These are phyloP conservation scores for Avena insularis DNA, from an alignment of 176 grass and related monocot species.

Conservation along the genomic window DNA sequence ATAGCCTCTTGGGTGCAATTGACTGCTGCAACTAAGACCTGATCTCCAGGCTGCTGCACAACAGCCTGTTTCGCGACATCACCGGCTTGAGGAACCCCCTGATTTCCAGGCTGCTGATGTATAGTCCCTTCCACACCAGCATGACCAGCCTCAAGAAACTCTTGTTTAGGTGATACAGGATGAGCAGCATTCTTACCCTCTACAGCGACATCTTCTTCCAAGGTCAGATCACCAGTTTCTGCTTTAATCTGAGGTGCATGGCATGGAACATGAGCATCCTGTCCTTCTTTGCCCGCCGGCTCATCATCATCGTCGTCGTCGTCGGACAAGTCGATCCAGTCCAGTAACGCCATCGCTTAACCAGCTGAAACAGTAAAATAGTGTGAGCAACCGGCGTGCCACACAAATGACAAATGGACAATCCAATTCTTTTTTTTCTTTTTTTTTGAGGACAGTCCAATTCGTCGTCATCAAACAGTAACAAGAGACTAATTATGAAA, in stretches of 20 bases:
- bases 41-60: neutral
- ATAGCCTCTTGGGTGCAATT: neutral
- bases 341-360: neutral
- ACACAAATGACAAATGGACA: neutral
- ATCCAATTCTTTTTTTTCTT: neutral
- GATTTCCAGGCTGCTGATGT: neutral
- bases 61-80: neutral
- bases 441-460: neutral
- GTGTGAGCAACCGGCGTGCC: neutral
- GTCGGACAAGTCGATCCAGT: conserved; percentile 12
- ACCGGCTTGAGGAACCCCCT: neutral
- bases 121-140: neutral
- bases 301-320: neutral
- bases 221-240: conserved; percentile 39
- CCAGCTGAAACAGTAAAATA: conserved; percentile 7
- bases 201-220: neutral
- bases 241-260: neutral
- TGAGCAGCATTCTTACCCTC: neutral
- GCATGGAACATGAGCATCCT: neutral
- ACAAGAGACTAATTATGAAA: neutral
- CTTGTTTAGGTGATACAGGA: neutral
- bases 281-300: neutral
- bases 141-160: neutral
- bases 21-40: neutral
- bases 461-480: too few species aligned